These are phyloP conservation scores for Naganishia albida DNA, from an alignment of 1,284 basidiomycete species.

Conservation along the genomic window DNA sequence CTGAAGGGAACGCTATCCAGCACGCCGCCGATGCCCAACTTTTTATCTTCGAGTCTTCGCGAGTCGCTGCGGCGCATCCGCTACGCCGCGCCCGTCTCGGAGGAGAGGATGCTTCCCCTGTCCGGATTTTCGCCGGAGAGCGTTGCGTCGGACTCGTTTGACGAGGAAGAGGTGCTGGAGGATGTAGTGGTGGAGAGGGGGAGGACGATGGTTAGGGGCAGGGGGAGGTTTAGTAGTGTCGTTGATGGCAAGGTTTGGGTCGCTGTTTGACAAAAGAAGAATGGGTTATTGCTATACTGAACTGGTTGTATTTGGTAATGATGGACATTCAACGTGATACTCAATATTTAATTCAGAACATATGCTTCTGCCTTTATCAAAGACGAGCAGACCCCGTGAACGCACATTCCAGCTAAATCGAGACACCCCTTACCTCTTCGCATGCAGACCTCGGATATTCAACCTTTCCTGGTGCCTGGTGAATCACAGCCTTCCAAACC, in stretches of 20 bases:
- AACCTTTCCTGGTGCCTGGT: too few relatives aligned
- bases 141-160: not conserved
- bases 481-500: too few relatives aligned
- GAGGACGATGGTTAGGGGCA: not conserved
- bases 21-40: constrained; percentile 6
- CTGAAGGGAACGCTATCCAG: not conserved
- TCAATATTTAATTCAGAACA: not conserved
- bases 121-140: constrained; percentile 6
- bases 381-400: too few relatives aligned
- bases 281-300: not conserved
- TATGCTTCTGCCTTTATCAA: too few relatives aligned
- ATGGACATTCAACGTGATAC: constrained; percentile 12
- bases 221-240: constrained; percentile 15
- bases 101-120: not conserved
- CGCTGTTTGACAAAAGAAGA: not conserved
- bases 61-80: not conserved
- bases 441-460: too few relatives aligned
- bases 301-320: not conserved
- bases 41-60: constrained; percentile 14
- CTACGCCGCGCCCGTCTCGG: not conserved
- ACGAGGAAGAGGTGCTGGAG: not conserved
- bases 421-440: too few relatives aligned
- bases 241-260: constrained; percentile 23
- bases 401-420: too few relatives aligned
- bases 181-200: not conserved